These are phyloP conservation scores for Stemphylium lycopersici DNA, from an alignment of 2,329 filamentous ascomycete species.

Conservation along the genomic window DNA sequence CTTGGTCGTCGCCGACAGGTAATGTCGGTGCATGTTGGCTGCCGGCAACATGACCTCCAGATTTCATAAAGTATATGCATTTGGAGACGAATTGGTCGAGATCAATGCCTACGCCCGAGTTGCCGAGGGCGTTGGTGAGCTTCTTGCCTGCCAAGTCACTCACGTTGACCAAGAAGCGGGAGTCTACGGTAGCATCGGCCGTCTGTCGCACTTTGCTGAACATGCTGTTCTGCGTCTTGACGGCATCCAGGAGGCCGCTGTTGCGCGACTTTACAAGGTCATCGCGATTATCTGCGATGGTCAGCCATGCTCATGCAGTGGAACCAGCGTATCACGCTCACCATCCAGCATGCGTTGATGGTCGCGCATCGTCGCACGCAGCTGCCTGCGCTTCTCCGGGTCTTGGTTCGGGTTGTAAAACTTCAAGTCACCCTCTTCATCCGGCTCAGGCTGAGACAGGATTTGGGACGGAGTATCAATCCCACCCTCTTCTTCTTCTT, in stretches of 20 bases:
- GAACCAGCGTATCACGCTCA: neutral
- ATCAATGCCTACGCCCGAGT: slow-evolving; percentile 76
- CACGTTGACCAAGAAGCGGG: slow-evolving; percentile 79
- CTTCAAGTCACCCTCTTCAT: slow-evolving; percentile 18
- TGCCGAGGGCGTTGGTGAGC: slow-evolving; percentile 75
- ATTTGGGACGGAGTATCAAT: slow-evolving; percentile 10
- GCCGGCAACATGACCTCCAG: slow-evolving; percentile 58
- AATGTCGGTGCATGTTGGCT: slow-evolving; percentile 60
- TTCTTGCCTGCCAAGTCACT: slow-evolving; percentile 83
- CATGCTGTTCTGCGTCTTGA: slow-evolving; percentile 69
- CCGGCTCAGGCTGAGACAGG: slow-evolving; percentile 8
- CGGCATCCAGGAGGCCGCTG: slow-evolving; percentile 69
- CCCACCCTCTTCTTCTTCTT: slow-evolving; percentile 24
- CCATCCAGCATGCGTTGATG: slow-evolving; percentile 68
- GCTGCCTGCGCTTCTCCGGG: slow-evolving; percentile 70
- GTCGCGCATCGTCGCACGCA: slow-evolving; percentile 73
- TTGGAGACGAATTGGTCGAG: slow-evolving; percentile 91
- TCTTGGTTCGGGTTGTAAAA: slow-evolving; percentile 85
- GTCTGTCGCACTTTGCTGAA: slow-evolving; percentile 81
- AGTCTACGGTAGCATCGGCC: slow-evolving; percentile 87
- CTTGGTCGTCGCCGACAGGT: slow-evolving; percentile 62
- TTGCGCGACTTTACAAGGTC: slow-evolving; percentile 69
- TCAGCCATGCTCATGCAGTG: neutral
- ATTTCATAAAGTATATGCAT: slow-evolving; percentile 84
- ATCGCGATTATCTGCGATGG: slow-evolving; percentile 69